Percentiles rank a stretch among this genome's conserved stretches.
phyloP scores from a whole-genome alignment of 2,329 filamentous ascomycete genomes.

The Alternaria viburni region DNA sequence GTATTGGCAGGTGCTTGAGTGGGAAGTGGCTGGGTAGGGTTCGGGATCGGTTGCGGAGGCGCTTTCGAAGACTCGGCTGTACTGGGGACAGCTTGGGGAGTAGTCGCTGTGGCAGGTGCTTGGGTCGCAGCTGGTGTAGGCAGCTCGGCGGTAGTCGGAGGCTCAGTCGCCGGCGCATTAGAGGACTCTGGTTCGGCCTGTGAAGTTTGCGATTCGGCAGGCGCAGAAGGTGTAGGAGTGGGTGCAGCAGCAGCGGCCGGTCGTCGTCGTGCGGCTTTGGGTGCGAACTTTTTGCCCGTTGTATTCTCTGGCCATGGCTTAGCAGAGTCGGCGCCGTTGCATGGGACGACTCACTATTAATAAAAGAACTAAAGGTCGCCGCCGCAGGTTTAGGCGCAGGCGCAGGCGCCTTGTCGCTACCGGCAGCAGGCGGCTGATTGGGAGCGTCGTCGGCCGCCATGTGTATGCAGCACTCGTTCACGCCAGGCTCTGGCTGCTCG shows the following conservation, averaged over 20 bases:
- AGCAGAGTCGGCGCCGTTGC: conserved; percentile 18
- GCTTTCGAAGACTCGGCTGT: background rate
- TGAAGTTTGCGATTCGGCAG: conserved; percentile 17
- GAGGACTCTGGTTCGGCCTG: conserved; percentile 12
- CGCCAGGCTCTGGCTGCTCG: background rate
- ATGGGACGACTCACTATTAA: conserved; percentile 35
- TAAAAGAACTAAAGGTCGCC: conserved; percentile 37
- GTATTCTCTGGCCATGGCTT: conserved; percentile 43
- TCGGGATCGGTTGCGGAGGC: background rate
- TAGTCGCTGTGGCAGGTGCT: conserved; percentile 13
- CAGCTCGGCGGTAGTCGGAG: conserved; percentile 19
- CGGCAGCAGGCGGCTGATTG: conserved; percentile 14
- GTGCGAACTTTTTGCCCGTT: conserved; percentile 56
- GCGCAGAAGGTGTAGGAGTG: background rate
- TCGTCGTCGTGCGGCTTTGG: conserved; percentile 54
- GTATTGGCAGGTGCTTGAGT: background rate
- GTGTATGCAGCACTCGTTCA: background rate
- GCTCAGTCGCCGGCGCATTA: conserved; percentile 15
- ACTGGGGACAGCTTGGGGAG: conserved; percentile 3
- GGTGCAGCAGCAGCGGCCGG: conserved; percentile 41
- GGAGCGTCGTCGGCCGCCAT: conserved; percentile 40
- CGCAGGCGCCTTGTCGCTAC: conserved; percentile 24
- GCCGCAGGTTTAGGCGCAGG: conserved; percentile 20
- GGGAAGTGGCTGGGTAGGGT: background rate
- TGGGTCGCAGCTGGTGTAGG: conserved; percentile 37